Evolutionary conservation across 1,284 basidiomycete species (phyloP).

Genomic region (Pseudozyma sp.): DNA sequence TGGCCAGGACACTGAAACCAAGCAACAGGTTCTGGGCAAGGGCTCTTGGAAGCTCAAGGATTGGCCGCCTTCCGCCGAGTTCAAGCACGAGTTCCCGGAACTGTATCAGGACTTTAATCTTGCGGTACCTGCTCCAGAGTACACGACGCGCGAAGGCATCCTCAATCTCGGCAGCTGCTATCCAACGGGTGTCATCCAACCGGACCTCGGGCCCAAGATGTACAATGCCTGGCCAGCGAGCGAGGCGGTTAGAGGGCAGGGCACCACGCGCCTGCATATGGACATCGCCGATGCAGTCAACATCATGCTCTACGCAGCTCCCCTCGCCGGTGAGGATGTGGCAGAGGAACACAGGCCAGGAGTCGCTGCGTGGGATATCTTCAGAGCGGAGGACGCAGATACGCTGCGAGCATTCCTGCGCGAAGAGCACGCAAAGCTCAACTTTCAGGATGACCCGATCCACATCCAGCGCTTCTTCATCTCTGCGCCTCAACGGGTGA

Average conservation of each 20-base stretch:
- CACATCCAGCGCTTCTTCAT: constrained; percentile 90
- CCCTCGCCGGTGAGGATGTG: constrained; percentile 29
- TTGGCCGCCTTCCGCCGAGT: constrained; percentile 89
- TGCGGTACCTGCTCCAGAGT: constrained; percentile 86
- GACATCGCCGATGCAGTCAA: constrained; percentile 96
- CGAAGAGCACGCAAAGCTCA: constrained; percentile 69
- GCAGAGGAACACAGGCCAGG: constrained; percentile 72
- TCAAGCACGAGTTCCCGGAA: constrained; percentile 83
- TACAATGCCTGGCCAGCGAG: constrained; percentile 69
- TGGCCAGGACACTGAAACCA: constrained; percentile 75
- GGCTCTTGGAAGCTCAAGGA: constrained; percentile 86
- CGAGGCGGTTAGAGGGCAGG: constrained; percentile 75
- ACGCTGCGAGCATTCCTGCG: constrained; percentile 80
- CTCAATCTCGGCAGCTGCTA: constrained; percentile 86
- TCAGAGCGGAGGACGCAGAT: constrained; percentile 83
- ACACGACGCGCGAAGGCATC: constrained; percentile 86
- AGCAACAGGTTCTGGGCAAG: constrained; percentile 65
- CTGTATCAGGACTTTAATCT: constrained; percentile 87
- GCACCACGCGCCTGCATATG: constrained; percentile 90
- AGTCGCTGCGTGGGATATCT: constrained; percentile 92
- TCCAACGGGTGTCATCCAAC: constrained; percentile 82
- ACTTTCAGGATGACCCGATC: constrained; percentile 79
- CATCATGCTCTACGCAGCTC: constrained; percentile 74
- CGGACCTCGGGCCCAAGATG: constrained; percentile 84
- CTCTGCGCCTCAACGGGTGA: constrained; percentile 76